Percentiles rank a stretch among this genome's conserved stretches.
Evolutionary conservation across 768 basidiomycete species (phyloP).

Genomic region (Pleurotus giganteus): DNA sequence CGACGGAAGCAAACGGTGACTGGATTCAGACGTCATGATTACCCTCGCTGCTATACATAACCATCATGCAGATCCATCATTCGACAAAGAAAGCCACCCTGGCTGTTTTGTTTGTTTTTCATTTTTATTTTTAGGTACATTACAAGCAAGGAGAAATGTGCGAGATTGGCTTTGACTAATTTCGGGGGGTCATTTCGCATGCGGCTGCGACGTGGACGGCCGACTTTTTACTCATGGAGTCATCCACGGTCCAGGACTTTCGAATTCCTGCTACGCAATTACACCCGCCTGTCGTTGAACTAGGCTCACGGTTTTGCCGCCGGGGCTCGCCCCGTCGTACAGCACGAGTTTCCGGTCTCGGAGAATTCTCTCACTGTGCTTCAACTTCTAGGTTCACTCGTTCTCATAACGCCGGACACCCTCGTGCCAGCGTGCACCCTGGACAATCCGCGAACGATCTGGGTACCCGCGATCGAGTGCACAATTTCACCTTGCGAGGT

Average conservation of each 20-base stretch:
- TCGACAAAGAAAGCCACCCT: too few relatives aligned
- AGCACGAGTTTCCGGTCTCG: too few relatives aligned
- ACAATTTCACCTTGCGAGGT: too few relatives aligned
- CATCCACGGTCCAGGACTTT: not conserved
- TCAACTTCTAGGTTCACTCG: not conserved
- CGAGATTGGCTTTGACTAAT: not conserved
- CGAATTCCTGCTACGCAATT: not conserved
- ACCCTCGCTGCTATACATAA: too few relatives aligned
- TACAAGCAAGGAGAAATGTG: too few relatives aligned
- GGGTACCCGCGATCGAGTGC: not conserved
- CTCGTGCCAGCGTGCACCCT: too few relatives aligned
- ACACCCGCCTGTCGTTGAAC: not conserved
- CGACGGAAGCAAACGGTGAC: conserved; percentile 8
- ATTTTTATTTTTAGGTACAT: too few relatives aligned
- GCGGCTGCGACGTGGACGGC: conserved; percentile 9
- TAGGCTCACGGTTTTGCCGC: not conserved
- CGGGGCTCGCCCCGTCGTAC: too few relatives aligned
- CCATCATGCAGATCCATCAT: too few relatives aligned
- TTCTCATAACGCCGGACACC: not conserved
- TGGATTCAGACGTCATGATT: too few relatives aligned
- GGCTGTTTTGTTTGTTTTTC: not conserved
- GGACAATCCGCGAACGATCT: conserved; percentile 9
- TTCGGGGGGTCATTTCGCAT: not conserved
- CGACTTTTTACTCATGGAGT: not conserved
- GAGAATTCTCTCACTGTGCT: not conserved